phyloP scores from a whole-genome alignment of 2,329 filamentous ascomycete genomes.

The Hirsutella minnesotensis region DNA sequence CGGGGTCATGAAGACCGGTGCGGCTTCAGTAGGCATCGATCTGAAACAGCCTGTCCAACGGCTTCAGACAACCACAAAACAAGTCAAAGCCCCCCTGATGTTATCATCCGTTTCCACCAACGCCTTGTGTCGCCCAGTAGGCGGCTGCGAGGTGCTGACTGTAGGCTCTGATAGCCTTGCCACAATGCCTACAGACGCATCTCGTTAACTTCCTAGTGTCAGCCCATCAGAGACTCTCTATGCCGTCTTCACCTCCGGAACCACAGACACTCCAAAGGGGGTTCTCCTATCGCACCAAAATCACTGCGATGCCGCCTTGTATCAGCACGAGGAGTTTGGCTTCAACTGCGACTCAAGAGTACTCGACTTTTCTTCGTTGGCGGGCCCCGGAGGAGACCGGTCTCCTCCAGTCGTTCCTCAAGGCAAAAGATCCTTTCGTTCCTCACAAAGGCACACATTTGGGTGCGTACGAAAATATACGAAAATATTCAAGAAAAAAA shows the following conservation, averaged over 20 bases:
- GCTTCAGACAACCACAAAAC: neutral
- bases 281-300: slow-evolving; percentile 1
- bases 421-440: no score
- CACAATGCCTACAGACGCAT: no score
- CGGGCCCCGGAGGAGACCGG: no score
- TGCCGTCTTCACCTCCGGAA: slow-evolving; percentile 10
- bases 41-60: neutral
- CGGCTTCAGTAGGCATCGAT: slow-evolving; percentile 3
- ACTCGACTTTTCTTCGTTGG: slow-evolving; percentile 4
- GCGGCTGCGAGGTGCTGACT: neutral
- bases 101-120: neutral
- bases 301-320: slow-evolving; percentile 1
- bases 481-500: no score
- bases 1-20: slow-evolving; percentile 12
- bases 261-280: slow-evolving; percentile 8
- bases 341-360: slow-evolving; percentile 3
- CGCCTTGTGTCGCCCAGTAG: neutral
- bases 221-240: slow-evolving; percentile 5
- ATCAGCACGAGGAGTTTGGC: slow-evolving; percentile 4
- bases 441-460: no score
- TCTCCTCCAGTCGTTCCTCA: no score
- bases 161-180: neutral
- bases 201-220: neutral
- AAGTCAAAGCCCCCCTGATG: neutral
- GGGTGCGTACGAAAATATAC: no score